Evolutionary conservation across 371 early-diverging fungal species (phyloP).

Genomic region (Choanephora cucurbitarum): DNA sequence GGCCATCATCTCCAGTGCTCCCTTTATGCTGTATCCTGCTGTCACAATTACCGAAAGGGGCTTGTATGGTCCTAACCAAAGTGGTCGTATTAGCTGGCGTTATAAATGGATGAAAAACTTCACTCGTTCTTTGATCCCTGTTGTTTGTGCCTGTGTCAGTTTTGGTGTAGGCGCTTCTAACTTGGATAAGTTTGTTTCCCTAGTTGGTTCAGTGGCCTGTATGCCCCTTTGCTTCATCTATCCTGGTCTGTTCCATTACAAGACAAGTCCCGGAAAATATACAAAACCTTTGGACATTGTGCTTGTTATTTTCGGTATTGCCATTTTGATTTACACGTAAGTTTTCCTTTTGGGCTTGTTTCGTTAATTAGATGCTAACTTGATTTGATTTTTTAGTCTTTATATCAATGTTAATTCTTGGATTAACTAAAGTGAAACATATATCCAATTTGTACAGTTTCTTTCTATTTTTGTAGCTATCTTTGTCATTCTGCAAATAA

Average conservation of each 20-base stretch:
- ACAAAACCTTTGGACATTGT: slow-evolving; percentile 40
- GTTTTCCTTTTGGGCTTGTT: not conserved
- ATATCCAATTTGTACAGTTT: no score
- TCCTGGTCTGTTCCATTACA: slow-evolving; percentile 70
- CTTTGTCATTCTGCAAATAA: no score
- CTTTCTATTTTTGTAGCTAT: no score
- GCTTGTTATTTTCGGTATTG: slow-evolving; percentile 57
- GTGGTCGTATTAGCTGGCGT: slow-evolving; percentile 32
- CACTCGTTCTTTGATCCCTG: slow-evolving; percentile 54
- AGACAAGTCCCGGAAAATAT: slow-evolving; percentile 39
- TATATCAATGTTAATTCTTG: no score
- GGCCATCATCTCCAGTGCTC: slow-evolving; percentile 78
- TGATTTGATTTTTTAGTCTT: no score
- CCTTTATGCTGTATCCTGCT: slow-evolving; percentile 78
- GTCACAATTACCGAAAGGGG: slow-evolving; percentile 69
- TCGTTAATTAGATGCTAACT: no score
- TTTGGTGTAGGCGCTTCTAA: slow-evolving; percentile 62
- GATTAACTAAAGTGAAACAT: no score
- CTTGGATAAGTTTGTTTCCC: slow-evolving; percentile 74
- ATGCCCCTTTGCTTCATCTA: slow-evolving; percentile 49
- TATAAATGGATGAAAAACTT: slow-evolving; percentile 73
- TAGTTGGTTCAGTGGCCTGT: slow-evolving; percentile 52
- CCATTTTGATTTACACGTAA: slow-evolving; percentile 50
- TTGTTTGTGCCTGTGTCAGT: slow-evolving; percentile 60
- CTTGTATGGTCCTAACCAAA: slow-evolving; percentile 39